phyloP scores from a whole-genome alignment of 768 basidiomycete species.

The Trametes villosa region DNA sequence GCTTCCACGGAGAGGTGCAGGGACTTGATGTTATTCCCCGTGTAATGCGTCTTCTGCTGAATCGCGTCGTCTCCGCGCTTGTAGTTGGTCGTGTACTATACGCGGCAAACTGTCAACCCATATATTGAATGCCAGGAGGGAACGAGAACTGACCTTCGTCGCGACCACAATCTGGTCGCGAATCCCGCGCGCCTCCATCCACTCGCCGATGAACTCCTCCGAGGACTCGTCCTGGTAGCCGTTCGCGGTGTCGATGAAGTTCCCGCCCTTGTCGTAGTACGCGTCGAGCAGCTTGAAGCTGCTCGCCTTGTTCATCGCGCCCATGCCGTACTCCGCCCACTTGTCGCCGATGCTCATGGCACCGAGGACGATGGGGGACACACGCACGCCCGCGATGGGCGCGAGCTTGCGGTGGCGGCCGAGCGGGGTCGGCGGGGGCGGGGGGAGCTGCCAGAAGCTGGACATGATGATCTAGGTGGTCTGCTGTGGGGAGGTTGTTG shows the following conservation, averaged over 20 bases:
- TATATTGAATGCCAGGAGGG: neutral
- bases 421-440: conserved; percentile 31
- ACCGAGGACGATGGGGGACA: conserved; percentile 53
- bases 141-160: conserved; percentile 40
- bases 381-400: conserved; percentile 47
- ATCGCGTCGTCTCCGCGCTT: conserved; percentile 25
- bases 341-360: conserved; percentile 54
- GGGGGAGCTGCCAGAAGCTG: conserved; percentile 22
- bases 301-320: conserved; percentile 47
- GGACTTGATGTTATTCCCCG: conserved; percentile 46
- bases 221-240: conserved; percentile 59
- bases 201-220: conserved; percentile 56
- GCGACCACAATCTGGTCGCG: conserved; percentile 55
- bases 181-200: conserved; percentile 48
- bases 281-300: conserved; percentile 52
- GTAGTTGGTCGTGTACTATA: conserved; percentile 32
- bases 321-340: conserved; percentile 43
- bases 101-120: neutral
- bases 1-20: conserved; percentile 39
- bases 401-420: conserved; percentile 45
- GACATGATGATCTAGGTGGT: conserved; percentile 14
- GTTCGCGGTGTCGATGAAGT: conserved; percentile 54
- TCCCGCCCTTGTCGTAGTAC: conserved; percentile 50
- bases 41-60: conserved; percentile 31
- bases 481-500: too few relatives aligned